These are phyloP conservation scores for Colletotrichum sp. DNA, from an alignment of 2,329 filamentous ascomycete species.

Conservation along the genomic window DNA sequence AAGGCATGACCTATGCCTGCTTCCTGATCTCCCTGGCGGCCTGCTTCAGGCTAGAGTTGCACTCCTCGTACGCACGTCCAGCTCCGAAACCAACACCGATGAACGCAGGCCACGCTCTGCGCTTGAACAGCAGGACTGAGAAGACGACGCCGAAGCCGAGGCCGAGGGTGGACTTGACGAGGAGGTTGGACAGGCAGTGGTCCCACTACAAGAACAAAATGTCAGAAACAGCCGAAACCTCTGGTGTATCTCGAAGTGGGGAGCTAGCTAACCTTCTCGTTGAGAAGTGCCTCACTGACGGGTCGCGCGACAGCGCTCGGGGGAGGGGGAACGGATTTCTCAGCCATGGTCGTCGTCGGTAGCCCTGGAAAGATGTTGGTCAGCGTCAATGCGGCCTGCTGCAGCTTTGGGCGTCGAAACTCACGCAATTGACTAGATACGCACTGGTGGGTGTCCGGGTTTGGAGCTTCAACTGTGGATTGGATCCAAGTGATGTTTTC, in stretches of 20 bases:
- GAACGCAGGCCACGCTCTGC: conserved; percentile 96
- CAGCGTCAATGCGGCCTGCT: conserved; percentile 23
- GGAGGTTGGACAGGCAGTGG: conserved; percentile 94
- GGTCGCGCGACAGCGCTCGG: conserved; percentile 77
- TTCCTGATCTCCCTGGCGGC: conserved; percentile 63
- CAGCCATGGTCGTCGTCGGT: conserved; percentile 51
- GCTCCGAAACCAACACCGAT: conserved; percentile 94
- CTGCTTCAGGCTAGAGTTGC: conserved; percentile 79
- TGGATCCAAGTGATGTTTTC: conserved; percentile 24
- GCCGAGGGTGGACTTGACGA: conserved; percentile 95
- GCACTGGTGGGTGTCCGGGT: conserved; percentile 16
- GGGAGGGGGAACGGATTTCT: conserved; percentile 58
- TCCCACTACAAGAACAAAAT: conserved; percentile 75
- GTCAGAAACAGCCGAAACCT: conserved; percentile 7
- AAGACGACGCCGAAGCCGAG: conserved; percentile 98
- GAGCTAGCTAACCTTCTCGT: conserved; percentile 81
- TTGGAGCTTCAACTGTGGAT: conserved; percentile 15
- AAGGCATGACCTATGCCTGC: conserved; percentile 41
- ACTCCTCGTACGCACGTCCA: conserved; percentile 97
- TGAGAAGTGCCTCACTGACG: conserved; percentile 96
- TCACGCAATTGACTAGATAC: conserved; percentile 16
- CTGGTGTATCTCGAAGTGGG: background rate
- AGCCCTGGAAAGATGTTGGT: conserved; percentile 15
- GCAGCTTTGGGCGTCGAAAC: background rate
- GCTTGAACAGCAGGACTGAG: conserved; percentile 97